These are phyloP conservation scores for Paramyrothecium roridum DNA, from an alignment of 2,329 filamentous ascomycete species.

Conservation along the genomic window DNA sequence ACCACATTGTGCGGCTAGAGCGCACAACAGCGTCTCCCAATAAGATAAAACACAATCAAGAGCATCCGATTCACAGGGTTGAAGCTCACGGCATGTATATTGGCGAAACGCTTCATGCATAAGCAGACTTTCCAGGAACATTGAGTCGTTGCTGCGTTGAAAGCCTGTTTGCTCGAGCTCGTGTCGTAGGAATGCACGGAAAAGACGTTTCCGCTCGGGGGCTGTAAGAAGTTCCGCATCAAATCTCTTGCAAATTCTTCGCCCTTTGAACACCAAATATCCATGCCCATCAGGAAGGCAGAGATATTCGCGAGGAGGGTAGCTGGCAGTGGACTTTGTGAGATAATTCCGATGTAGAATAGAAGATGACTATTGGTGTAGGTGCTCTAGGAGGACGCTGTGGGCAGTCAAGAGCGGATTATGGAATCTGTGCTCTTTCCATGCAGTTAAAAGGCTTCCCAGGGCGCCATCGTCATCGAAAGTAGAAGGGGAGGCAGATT, in stretches of 20 bases:
- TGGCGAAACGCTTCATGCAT: background rate
- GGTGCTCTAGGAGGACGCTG: background rate
- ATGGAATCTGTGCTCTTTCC: constrained; percentile 3
- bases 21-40: constrained; percentile 7
- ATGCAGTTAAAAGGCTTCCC: background rate
- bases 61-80: background rate
- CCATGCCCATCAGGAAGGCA: constrained; percentile 5
- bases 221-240: background rate
- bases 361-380: constrained; percentile 3
- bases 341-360: constrained; percentile 9
- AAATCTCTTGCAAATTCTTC: background rate
- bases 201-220: constrained; percentile 3
- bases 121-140: background rate
- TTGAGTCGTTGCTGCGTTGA: background rate
- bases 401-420: background rate
- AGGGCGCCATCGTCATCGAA: background rate
- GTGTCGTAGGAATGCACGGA: constrained; percentile 7
- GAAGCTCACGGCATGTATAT: background rate
- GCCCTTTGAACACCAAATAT: constrained; percentile 4
- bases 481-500: background rate
- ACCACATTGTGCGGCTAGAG: constrained; percentile 7
- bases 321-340: constrained; percentile 10
- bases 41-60: constrained; percentile 8
- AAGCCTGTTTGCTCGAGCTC: constrained; percentile 1
- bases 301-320: constrained; percentile 5